A percentile compares a stretch with the other conserved stretches of the same genome.
These are phyloP conservation scores for Debaryomyces tyrocola DNA, from an alignment of 805 yeast species.

Conservation along the genomic window DNA sequence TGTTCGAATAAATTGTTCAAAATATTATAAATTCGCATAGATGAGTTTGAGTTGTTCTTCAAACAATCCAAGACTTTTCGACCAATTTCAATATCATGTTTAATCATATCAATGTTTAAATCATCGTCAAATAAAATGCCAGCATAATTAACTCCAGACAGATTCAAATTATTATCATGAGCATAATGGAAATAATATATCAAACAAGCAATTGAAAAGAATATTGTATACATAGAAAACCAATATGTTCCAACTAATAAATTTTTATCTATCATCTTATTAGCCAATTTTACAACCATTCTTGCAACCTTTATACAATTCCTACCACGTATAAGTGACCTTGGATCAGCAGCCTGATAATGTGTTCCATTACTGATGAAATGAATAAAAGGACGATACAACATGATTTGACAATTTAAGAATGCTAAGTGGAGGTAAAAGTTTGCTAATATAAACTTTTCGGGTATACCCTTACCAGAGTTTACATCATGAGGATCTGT, in stretches of 20 bases:
- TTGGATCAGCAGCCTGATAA: constrained; percentile 44
- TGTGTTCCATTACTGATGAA: constrained; percentile 60
- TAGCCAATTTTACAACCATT: constrained; percentile 75
- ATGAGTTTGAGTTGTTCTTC: constrained; percentile 75
- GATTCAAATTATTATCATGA: constrained; percentile 26
- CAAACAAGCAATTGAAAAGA: constrained; percentile 84
- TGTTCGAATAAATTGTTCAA: constrained; percentile 79
- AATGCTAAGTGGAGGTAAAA: constrained; percentile 70
- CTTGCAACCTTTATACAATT: constrained; percentile 85
- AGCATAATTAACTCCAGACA: constrained; percentile 39
- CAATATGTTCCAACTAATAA: constrained; percentile 84
- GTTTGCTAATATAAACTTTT: constrained; percentile 69
- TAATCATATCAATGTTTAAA: constrained; percentile 55
- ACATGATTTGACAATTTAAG: constrained; percentile 73
- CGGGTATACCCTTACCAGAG: constrained; percentile 34
- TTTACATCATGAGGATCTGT: constrained; percentile 52
- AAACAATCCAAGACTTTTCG: constrained; percentile 67
- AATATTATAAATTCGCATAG: constrained; percentile 75
- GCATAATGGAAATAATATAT: constrained; percentile 73
- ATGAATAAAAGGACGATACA: constrained; percentile 88
- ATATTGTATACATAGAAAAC: constrained; percentile 88
- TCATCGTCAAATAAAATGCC: constrained; percentile 48
- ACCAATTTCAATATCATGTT: constrained; percentile 80
- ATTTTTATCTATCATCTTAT: constrained; percentile 72
- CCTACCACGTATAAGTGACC: constrained; percentile 71